Evolutionary conservation across 441 rosid species (phyloP).

Genomic region (Dalechampia spathulata): DNA sequence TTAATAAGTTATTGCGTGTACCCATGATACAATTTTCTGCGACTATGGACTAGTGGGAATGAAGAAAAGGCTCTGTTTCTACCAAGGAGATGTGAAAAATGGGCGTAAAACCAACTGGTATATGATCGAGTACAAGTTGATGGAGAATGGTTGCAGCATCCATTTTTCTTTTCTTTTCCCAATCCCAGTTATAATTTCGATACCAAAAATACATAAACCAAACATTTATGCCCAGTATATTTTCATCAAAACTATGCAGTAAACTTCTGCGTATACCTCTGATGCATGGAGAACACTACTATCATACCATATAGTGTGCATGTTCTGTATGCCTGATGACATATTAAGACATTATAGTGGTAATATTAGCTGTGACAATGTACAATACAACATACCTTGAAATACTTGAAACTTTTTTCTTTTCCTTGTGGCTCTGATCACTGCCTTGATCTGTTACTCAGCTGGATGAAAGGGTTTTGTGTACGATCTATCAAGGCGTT

Average conservation of each 20-base stretch:
- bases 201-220: too few species aligned
- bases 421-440: not conserved
- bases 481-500: slow-evolving; percentile 6
- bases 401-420: not conserved
- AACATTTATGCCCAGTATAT: too few species aligned
- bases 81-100: not conserved
- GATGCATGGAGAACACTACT: too few species aligned
- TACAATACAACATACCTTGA: not conserved
- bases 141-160: too few species aligned
- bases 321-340: too few species aligned
- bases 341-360: too few species aligned
- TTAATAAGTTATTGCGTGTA: too few species aligned
- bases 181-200: too few species aligned
- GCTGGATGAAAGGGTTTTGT: slow-evolving; percentile 9
- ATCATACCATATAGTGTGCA: too few species aligned
- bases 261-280: too few species aligned
- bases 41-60: not conserved
- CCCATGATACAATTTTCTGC: not conserved
- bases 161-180: too few species aligned
- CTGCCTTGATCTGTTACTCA: slow-evolving; percentile 3
- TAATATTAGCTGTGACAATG: not conserved
- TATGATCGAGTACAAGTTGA: not conserved
- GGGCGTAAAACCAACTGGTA: slow-evolving; percentile 2
- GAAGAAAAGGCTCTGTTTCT: not conserved
- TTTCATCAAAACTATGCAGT: too few species aligned